A percentile compares a stretch with the other conserved stretches of the same genome.
Conservation (phyloP, 2,329 filamentous ascomycete species). For the Fusarium clavum region DNA sequence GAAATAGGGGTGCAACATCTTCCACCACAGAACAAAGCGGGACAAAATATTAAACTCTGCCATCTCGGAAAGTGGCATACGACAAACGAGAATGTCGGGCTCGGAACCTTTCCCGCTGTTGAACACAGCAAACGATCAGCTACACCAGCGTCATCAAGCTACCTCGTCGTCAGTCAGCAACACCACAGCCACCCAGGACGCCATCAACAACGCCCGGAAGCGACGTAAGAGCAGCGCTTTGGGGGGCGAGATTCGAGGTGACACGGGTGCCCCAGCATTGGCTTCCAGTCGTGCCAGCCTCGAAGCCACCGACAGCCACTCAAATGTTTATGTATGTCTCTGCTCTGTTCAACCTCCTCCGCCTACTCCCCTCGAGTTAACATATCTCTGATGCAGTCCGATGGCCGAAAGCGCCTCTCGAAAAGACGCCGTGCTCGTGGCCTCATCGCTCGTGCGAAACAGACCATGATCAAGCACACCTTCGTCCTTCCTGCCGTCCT, state of each 20-base stretch:
- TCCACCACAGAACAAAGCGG: slow-evolving; percentile 7
- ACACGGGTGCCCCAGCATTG: slow-evolving; percentile 66
- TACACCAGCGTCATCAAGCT: slow-evolving; percentile 53
- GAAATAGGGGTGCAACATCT: slow-evolving; percentile 35
- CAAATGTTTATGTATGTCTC: slow-evolving; percentile 30
- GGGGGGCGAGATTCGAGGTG: slow-evolving; percentile 65
- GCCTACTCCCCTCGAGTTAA: slow-evolving; percentile 17
- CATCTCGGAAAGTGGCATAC: background rate
- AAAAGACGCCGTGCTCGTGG: slow-evolving; percentile 68
- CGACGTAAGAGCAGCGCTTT: slow-evolving; percentile 68
- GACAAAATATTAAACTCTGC: background rate
- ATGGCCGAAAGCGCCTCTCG: slow-evolving; percentile 57
- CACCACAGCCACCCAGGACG: slow-evolving; percentile 43
- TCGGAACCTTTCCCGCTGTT: slow-evolving; percentile 68
- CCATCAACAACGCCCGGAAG: slow-evolving; percentile 56
- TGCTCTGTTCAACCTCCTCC: background rate
- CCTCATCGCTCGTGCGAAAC: slow-evolving; percentile 59
- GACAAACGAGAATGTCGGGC: slow-evolving; percentile 53
- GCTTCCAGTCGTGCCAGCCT: slow-evolving; percentile 64
- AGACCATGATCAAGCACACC: slow-evolving; percentile 70
- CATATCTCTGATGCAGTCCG: slow-evolving; percentile 29
- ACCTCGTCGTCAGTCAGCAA: slow-evolving; percentile 32
- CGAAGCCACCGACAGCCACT: slow-evolving; percentile 39
- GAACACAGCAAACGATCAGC: slow-evolving; percentile 62
- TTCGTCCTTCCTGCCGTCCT: slow-evolving; percentile 76